A percentile compares a stretch with the other conserved stretches of the same genome.
These are phyloP conservation scores for Pestalotiopsis sp. DNA, from an alignment of 2,329 filamentous ascomycete genomes.

Conservation along the genomic window DNA sequence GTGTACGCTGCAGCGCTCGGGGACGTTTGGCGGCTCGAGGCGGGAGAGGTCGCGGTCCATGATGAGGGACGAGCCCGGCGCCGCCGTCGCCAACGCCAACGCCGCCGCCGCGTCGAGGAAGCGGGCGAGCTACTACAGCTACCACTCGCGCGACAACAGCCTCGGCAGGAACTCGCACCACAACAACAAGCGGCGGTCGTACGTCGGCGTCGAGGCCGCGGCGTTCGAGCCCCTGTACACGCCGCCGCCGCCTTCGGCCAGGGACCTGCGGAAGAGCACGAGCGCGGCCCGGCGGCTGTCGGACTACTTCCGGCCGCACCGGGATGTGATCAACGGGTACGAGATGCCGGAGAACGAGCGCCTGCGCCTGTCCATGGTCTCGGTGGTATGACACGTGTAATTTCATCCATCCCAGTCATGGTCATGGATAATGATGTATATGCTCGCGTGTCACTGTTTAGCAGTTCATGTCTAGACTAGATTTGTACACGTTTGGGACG, in stretches of 20 bases:
- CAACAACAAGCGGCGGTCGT: conserved; percentile 5
- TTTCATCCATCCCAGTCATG: neutral
- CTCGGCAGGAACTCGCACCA: neutral
- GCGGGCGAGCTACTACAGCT: conserved; percentile 13
- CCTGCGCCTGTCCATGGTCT: neutral
- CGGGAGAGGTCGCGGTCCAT: neutral
- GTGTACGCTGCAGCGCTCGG: neutral
- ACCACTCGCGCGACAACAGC: conserved; percentile 8
- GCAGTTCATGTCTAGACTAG: neutral
- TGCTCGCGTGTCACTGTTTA: neutral
- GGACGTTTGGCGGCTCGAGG: conserved; percentile 2
- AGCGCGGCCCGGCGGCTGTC: conserved; percentile 7
- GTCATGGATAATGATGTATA: neutral
- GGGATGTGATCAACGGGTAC: neutral
- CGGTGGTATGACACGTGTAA: neutral
- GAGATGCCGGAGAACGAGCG: neutral
- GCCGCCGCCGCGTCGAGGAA: conserved; percentile 1
- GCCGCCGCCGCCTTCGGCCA: neutral
- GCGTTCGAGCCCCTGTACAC: neutral
- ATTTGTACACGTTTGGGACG: neutral
- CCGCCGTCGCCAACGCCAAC: no score
- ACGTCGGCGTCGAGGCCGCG: neutral
- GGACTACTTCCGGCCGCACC: conserved; percentile 10
- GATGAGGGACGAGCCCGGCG: neutral
- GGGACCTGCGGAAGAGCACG: neutral